These are phyloP conservation scores for Globisporangium paroecandrum DNA, from an alignment of 352 stramenopile species.

Conservation along the genomic window DNA sequence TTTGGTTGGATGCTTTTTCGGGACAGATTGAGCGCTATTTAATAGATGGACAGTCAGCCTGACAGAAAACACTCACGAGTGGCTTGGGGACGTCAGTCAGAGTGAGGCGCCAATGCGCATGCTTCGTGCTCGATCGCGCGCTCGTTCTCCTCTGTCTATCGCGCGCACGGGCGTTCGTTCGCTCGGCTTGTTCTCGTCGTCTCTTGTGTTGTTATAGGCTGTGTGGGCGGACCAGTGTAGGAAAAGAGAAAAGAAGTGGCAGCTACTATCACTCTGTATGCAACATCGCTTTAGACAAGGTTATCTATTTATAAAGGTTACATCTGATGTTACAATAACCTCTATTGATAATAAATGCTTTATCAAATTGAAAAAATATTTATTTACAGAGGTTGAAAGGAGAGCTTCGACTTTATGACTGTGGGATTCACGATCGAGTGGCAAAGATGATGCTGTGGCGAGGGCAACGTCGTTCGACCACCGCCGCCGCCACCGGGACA, in stretches of 20 bases:
- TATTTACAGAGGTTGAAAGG: neutral
- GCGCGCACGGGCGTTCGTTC: neutral
- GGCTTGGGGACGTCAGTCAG: neutral
- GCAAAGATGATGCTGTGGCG: constrained; percentile 14
- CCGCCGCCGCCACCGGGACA: neutral
- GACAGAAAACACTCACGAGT: neutral
- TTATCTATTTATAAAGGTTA: neutral
- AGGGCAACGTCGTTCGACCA: constrained; percentile 6
- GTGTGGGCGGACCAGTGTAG: neutral
- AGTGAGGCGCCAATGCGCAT: constrained; percentile 8
- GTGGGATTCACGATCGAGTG: constrained; percentile 3
- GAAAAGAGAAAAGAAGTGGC: constrained; percentile 5
- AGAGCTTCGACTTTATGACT: neutral
- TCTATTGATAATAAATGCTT: no score
- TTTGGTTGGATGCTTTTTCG: constrained; percentile 11
- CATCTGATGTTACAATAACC: neutral
- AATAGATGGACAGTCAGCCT: constrained; percentile 5
- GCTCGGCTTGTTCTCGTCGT: neutral
- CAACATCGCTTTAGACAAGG: neutral
- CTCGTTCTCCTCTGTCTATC: neutral
- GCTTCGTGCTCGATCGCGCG: neutral
- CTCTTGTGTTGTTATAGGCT: neutral
- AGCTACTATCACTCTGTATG: constrained; percentile 2
- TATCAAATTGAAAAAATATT: neutral
- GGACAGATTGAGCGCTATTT: neutral